phyloP scores from a whole-genome alignment of 1,284 basidiomycete genomes.

The Paramarasmius palmivorus region DNA sequence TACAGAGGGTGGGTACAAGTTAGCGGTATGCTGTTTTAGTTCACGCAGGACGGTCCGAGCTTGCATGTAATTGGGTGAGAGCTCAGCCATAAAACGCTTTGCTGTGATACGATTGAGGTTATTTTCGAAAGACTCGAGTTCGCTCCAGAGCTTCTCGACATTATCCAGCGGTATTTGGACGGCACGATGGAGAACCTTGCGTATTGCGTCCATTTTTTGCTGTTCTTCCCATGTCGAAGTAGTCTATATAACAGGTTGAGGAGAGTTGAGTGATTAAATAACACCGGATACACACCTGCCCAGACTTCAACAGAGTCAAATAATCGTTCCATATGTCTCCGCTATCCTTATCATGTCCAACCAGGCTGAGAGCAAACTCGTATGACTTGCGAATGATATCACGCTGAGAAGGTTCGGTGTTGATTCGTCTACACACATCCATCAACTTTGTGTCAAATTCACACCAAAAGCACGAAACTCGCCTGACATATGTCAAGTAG shows the following conservation, averaged over 20 bases:
- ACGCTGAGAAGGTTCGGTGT: slow-evolving; percentile 57
- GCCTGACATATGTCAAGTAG: slow-evolving; percentile 81
- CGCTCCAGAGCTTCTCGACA: slow-evolving; percentile 92
- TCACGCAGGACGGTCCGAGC: slow-evolving; percentile 88
- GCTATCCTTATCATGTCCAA: slow-evolving; percentile 84
- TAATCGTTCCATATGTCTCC: slow-evolving; percentile 77
- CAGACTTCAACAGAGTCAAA: slow-evolving; percentile 83
- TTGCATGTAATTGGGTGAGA: slow-evolving; percentile 87
- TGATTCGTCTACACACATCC: slow-evolving; percentile 44
- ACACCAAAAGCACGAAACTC: slow-evolving; percentile 3
- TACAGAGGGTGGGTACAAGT: slow-evolving; percentile 59
- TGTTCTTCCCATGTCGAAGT: slow-evolving; percentile 92
- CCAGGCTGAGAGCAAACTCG: slow-evolving; percentile 89
- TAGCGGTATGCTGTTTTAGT: slow-evolving; percentile 71
- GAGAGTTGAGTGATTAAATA: not conserved
- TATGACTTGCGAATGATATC: slow-evolving; percentile 86
- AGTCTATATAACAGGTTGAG: slow-evolving; percentile 38
- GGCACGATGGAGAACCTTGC: slow-evolving; percentile 91
- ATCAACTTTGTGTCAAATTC: slow-evolving; percentile 8
- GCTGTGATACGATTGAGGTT: slow-evolving; percentile 91
- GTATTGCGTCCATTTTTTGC: slow-evolving; percentile 91
- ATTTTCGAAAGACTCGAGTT: slow-evolving; percentile 93
- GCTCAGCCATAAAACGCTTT: slow-evolving; percentile 88
- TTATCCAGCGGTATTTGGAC: slow-evolving; percentile 94
- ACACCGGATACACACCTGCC: slow-evolving; percentile 54